Percentiles rank a stretch among this genome's conserved stretches.
These are phyloP conservation scores for Bipolaris oryzae DNA, from an alignment of 2,329 filamentous ascomycete species.

Conservation along the genomic window DNA sequence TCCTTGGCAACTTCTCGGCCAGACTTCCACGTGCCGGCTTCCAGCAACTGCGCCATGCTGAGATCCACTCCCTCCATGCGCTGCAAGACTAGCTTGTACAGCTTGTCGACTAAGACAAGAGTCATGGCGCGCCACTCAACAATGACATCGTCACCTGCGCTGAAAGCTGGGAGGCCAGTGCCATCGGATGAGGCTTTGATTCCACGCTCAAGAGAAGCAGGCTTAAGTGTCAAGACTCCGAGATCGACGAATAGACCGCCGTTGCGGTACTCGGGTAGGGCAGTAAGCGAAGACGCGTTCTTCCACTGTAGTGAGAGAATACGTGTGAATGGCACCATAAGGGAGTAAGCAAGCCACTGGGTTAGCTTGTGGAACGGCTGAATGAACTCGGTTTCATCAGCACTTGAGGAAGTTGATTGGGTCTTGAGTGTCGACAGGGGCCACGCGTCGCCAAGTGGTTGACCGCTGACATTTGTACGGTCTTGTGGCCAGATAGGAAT, in stretches of 20 bases:
- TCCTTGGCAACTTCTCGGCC: slow-evolving; percentile 33
- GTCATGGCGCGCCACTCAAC: slow-evolving; percentile 78
- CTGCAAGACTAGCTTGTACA: slow-evolving; percentile 70
- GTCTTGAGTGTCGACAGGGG: slow-evolving; percentile 78
- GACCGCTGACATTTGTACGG: slow-evolving; percentile 81
- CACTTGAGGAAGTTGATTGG: slow-evolving; percentile 57
- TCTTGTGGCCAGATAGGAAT: slow-evolving; percentile 85
- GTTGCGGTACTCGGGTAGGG: slow-evolving; percentile 89
- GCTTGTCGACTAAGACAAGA: slow-evolving; percentile 72
- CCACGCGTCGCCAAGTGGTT: slow-evolving; percentile 91
- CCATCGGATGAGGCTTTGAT: slow-evolving; percentile 63
- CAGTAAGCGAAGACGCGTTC: slow-evolving; percentile 81
- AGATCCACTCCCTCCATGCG: slow-evolving; percentile 71
- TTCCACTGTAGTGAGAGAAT: slow-evolving; percentile 79
- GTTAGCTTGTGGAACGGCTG: slow-evolving; percentile 91
- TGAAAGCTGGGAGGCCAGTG: slow-evolving; percentile 72
- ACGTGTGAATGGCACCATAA: slow-evolving; percentile 80
- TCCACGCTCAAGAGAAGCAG: slow-evolving; percentile 69
- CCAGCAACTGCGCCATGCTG: slow-evolving; percentile 82
- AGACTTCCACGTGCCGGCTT: slow-evolving; percentile 92
- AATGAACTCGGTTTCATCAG: slow-evolving; percentile 59
- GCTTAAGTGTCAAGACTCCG: slow-evolving; percentile 76
- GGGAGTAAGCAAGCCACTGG: slow-evolving; percentile 91
- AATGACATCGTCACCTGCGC: slow-evolving; percentile 73
- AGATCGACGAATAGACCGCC: slow-evolving; percentile 86